Base-by-base conservation (phyloP, 257 asterid genomes). In the Gentiana dahurica region DNA sequence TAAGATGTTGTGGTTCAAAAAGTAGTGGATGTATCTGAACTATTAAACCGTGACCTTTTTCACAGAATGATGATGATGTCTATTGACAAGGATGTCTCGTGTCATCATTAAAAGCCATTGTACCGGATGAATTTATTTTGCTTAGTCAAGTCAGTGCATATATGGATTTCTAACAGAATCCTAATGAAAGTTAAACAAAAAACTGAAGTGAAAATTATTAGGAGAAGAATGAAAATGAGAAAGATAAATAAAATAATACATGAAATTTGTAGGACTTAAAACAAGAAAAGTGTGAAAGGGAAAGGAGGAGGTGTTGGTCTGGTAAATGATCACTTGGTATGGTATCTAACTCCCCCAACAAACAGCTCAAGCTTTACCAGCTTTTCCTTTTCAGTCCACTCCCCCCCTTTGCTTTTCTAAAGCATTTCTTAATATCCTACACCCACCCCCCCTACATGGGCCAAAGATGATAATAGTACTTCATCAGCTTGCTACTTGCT, bases 361-460 rank as follows among this genome's bases (percentile, higher is more conserved):
- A 3, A 15, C 58, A 36, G 5, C 58, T 54, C 58, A 6, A 6
- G 15, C 12, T 36, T 36, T 47, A 37, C 84, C 62, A 76, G 77
- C 84, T 81, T 88, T 82, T 66, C 70, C 83, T 79, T 88, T 82
- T 66, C 71, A 77, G 73, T 77, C 59, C 65, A 67, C 73, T 68
- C 66, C 66, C 71, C 66, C 48, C 54, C 63, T 59, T 55, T 50
- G 63, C 51, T 72, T 74, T 77, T 73, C 67, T 75, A 24, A 24
- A 24, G 24, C 63, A 57, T 71, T 57, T 12, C 63, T 64, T 36
- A 68, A 34, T 13, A 73, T 71, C 66, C 63, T 65, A 61, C 15
- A 5, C 41, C 45, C 58, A 36, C 60, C 60, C 44, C 43, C 45
- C 37, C 46, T 13, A 24, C 24, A 0, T 24, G 24, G 24, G 24